Evolutionary conservation across 495 filamentous ascomycete species (phyloP).

Genomic region (Penicillium argentinense): DNA sequence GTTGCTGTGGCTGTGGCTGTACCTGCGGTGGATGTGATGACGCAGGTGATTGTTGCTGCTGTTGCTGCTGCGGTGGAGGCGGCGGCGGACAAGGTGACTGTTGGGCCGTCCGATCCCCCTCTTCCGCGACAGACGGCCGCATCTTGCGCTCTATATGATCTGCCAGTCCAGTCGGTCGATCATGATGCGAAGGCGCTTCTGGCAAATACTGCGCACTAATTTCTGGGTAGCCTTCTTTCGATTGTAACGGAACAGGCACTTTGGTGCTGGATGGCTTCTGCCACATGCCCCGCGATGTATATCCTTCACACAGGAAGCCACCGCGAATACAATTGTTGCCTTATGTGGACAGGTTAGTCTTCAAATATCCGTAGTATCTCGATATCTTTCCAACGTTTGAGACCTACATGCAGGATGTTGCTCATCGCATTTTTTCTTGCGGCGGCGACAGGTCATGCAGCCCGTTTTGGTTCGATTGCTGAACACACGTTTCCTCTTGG

Average conservation of each 20-base stretch:
- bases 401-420: constrained; percentile 84
- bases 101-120: constrained; percentile 37
- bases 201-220: constrained; percentile 44
- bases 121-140: constrained; percentile 45
- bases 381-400: not conserved
- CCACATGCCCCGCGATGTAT: constrained; percentile 76
- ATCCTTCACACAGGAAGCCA: constrained; percentile 92
- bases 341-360: constrained; percentile 29
- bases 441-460: constrained; percentile 88
- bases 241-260: constrained; percentile 75
- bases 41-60: not conserved
- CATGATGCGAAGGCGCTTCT: constrained; percentile 51
- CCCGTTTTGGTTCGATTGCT: constrained; percentile 97
- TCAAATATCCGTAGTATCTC: constrained; percentile 2
- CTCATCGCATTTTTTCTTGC: constrained; percentile 99
- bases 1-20: not conserved
- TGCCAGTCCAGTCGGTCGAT: constrained; percentile 34
- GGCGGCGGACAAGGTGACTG: not conserved
- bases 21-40: not conserved
- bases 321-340: constrained; percentile 92
- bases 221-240: constrained; percentile 71
- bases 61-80: not conserved
- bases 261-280: constrained; percentile 61
- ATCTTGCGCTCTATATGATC: constrained; percentile 43
- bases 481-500: constrained; percentile 84